These are phyloP conservation scores for Uronychia binucleata DNA, from an alignment of 73 alveolate species.

Conservation along the genomic window DNA sequence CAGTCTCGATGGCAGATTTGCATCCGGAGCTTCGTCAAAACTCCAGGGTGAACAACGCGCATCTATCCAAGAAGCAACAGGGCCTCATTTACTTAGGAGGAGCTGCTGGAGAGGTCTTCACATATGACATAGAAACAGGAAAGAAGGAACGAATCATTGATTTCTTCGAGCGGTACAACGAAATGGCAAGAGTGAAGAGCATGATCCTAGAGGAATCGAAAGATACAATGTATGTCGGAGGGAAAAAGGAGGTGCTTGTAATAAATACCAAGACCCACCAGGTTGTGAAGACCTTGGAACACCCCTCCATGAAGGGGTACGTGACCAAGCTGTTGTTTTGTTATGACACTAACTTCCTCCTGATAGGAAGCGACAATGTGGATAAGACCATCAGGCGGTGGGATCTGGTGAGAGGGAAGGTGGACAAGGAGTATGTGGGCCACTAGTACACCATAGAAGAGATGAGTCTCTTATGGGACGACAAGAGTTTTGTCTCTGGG, in stretches of 20 bases:
- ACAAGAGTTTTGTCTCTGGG: neutral
- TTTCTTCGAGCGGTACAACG: neutral
- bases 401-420: neutral
- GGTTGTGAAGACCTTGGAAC: neutral
- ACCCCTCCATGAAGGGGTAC: neutral
- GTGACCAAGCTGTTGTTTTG: neutral
- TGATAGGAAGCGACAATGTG: neutral
- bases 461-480: neutral
- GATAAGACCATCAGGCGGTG: neutral
- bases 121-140: neutral
- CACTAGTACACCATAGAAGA: neutral
- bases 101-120: neutral
- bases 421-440: neutral
- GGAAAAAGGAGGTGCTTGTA: neutral
- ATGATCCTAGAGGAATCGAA: neutral
- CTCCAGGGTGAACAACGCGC: neutral
- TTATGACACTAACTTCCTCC: neutral
- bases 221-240: neutral
- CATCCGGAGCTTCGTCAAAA: neutral
- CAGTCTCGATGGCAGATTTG: neutral
- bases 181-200: neutral
- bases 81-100: neutral
- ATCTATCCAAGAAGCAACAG: neutral
- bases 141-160: neutral
- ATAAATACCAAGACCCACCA: neutral